Evolutionary conservation across 495 filamentous ascomycete genomes (phyloP), one percentile per base, ranked within the genome.

Genomic region (Penicillium diatomitis): DNA sequence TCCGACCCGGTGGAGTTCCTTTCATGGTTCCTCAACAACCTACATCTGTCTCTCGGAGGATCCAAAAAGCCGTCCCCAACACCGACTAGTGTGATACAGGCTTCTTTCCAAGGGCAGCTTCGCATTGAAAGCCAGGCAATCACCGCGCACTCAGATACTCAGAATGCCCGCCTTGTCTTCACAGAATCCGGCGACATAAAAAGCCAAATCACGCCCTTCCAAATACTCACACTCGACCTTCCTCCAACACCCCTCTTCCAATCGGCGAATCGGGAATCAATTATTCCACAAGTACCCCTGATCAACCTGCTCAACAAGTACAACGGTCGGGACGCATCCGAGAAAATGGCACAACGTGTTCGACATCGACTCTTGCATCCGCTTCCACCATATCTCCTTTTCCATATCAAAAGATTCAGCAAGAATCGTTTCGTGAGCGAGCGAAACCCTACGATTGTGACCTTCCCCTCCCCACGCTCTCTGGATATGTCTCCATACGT

Each of bases 401-500:
- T 98, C 71, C 90, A 97, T 69, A 83, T 99, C 74, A 97, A 97
- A 67, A 87, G 92, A 37, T 99, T 99, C 78, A 86, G 81, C 58
- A 80, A 83, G 49, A 99, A 99, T 73, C 91, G 95, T 53, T 97
- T 97, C 64, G 88, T 97, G 31, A 74, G 82, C 3, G 94, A 99
- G 68, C 85, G 92, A 33, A 99, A 97, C 66, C 92, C 90, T 4
- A 97, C 94, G 0, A 99, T 99, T 61, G 92, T 99, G 47, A 96
- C 90, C 6, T 96, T 97, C 68, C 85, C 87, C 48, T 80, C 83
- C 3, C 69, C 74, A 8, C 77, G 84, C 48, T 82, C 80, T 29
- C 79, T 99, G 10, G 88, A 99, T 60, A 82, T 96, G 73, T 77
- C 81, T 3, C 89, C 88, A 0, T 99, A 91, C 57, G 88, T 96